Percentiles rank a stretch among this genome's conserved stretches.
Evolutionary conservation across 352 stramenopile genomes (phyloP).

Genomic region (Blastocystis sp.): DNA sequence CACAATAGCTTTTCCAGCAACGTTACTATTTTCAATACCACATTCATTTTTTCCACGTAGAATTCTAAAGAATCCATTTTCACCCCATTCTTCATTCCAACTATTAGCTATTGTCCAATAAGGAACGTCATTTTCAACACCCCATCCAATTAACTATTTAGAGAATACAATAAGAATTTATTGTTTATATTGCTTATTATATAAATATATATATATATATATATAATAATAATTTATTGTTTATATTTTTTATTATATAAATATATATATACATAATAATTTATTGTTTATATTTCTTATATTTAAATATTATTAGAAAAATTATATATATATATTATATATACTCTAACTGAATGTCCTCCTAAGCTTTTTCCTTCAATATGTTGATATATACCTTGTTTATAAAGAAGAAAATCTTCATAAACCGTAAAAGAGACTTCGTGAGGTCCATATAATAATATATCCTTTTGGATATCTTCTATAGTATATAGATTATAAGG

Average conservation of each 20-base stretch:
- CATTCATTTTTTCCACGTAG: conserved; percentile 44
- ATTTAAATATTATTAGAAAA: too few species aligned
- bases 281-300: too few species aligned
- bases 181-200: conserved; percentile 40
- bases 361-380: conserved; percentile 39
- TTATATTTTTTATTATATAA: neutral
- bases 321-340: too few species aligned
- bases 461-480: conserved; percentile 38
- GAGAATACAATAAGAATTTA: conserved; percentile 41
- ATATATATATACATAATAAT: too few species aligned
- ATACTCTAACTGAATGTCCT: too few species aligned
- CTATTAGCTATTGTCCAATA: conserved; percentile 45
- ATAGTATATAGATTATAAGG: conserved; percentile 38
- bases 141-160: conserved; percentile 44
- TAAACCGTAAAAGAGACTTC: conserved; percentile 46
- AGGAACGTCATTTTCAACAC: conserved; percentile 41
- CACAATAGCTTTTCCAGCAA: too few species aligned
- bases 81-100: conserved; percentile 47
- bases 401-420: conserved; percentile 49
- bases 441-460: conserved; percentile 15
- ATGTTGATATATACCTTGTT: conserved; percentile 44
- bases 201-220: conserved; percentile 34
- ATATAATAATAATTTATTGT: neutral
- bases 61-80: conserved; percentile 48
- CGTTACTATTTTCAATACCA: conserved; percentile 36